Evolutionary conservation across 495 filamentous ascomycete genomes (phyloP).

Genomic region (Aspergillus wentii): DNA sequence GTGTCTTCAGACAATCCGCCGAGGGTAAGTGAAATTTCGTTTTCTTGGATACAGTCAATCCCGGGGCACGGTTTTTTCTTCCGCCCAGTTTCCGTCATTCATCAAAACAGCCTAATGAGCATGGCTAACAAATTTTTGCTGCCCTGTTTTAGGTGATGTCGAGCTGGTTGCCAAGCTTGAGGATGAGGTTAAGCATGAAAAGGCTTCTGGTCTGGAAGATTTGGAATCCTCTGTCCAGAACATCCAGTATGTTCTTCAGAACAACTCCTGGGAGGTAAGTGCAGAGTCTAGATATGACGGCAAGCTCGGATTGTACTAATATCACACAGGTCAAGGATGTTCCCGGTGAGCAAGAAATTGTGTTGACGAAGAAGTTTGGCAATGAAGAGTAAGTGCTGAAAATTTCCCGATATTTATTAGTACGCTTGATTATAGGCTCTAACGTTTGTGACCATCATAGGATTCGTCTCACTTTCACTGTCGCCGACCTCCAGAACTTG

Average conservation of each 20-base stretch:
- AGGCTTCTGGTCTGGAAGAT: conserved; percentile 33
- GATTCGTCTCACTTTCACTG: conserved; percentile 89
- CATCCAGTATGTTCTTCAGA: conserved; percentile 72
- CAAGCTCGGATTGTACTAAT: conserved; percentile 3
- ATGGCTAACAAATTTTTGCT: conserved; percentile 11
- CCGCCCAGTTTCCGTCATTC: too few species aligned
- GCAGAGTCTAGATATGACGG: conserved; percentile 31
- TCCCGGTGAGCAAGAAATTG: conserved; percentile 80
- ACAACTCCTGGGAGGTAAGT: conserved; percentile 61
- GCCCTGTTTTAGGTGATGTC: conserved; percentile 31
- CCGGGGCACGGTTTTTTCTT: too few species aligned
- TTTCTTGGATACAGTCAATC: neutral
- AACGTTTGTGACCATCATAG: conserved; percentile 35
- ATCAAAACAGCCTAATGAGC: neutral
- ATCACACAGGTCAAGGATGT: conserved; percentile 63
- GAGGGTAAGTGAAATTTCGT: conserved; percentile 43
- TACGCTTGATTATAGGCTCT: too few species aligned
- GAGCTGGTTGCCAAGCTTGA: conserved; percentile 46
- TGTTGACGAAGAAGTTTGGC: conserved; percentile 74
- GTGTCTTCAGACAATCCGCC: conserved; percentile 48
- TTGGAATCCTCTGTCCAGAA: conserved; percentile 56
- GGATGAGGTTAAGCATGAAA: conserved; percentile 45
- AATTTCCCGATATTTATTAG: neutral
- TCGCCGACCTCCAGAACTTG: conserved; percentile 78
- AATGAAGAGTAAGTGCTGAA: conserved; percentile 69